Evolutionary conservation across 768 basidiomycete species (phyloP).

Genomic region (Rhodotorula graminis): DNA sequence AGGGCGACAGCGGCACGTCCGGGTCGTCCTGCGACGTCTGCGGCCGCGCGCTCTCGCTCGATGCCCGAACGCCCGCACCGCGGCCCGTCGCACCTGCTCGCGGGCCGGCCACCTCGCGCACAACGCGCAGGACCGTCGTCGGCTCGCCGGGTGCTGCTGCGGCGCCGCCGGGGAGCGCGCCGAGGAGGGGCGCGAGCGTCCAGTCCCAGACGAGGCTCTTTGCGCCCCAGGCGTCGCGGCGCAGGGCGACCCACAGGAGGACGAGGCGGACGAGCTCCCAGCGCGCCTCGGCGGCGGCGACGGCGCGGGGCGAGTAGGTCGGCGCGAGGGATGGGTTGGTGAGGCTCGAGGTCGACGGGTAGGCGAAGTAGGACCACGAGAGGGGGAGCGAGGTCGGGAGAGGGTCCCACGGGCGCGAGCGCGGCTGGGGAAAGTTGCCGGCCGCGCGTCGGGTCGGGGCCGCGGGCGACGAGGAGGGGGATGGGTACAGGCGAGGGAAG

Average conservation of each 20-base stretch:
- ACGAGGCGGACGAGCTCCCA: constrained; percentile 21
- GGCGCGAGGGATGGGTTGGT: background rate
- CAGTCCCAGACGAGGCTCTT: constrained; percentile 27
- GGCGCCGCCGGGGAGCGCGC: background rate
- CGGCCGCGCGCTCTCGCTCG: background rate
- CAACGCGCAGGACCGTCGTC: background rate
- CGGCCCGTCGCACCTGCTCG: no score
- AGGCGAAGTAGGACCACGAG: constrained; percentile 3
- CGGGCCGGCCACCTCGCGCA: no score
- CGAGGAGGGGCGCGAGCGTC: constrained; percentile 10
- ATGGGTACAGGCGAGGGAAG: background rate
- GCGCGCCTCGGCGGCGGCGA: background rate
- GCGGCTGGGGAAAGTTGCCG: constrained; percentile 19
- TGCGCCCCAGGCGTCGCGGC: constrained; percentile 24
- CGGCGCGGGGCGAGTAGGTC: background rate
- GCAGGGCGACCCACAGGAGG: constrained; percentile 13
- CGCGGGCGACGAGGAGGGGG: background rate
- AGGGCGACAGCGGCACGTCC: background rate
- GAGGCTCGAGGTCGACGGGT: background rate
- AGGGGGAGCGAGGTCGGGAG: background rate
- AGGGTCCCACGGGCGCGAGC: background rate
- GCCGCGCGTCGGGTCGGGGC: background rate
- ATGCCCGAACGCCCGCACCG: background rate
- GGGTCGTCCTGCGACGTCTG: background rate
- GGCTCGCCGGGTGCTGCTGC: background rate